Evolutionary conservation across 139 green algal genomes (phyloP), one percentile per base, ranked within the genome.

Genomic region (Coelastrella sp.): DNA sequence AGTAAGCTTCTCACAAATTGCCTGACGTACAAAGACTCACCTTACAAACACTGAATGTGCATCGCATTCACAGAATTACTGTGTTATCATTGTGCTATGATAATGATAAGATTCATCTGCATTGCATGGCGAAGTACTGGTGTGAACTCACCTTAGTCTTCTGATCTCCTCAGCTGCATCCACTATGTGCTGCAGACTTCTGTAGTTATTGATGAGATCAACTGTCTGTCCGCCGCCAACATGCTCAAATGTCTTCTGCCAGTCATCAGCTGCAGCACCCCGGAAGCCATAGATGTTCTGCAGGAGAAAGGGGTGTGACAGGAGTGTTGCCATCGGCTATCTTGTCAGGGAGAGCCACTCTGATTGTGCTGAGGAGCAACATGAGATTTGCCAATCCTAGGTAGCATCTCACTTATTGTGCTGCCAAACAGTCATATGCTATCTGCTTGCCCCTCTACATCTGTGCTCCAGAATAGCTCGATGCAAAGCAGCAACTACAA

Each of bases 261-360:
- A 81, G 72, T 85, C 67, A 32, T 38, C 4, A 2, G 84, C 38
- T 53, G 87, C 79, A 27, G 85, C 85, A 0, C 88, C 88, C 8
- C 88, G 69, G 90, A 91, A 98, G 37, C 88, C 63, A 86, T 97
- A 98, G 79, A 98, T 97, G 38, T 90, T 63, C 79, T 85, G 63
- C 38, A 43, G 34, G 34, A 64, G 45, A 8, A 53, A 11, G 8
- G 11, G 8, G 11, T 53, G 45, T 53, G 8, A 53, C 45, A 53
- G 8, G 8, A 53, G 45, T 53, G 45, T 53, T 53, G 8, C 8
- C 8, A 53, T 53, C 8, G 11, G 8, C 11, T 8, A n/a, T n/a
- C n/a, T n/a, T n/a, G n/a, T n/a, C n/a, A n/a, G n/a, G n/a, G n/a
- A 53, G 8, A 53, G 45, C 8, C 11, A 53, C 11, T 8, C 45